phyloP scores from a whole-genome alignment of 2,329 filamentous ascomycete species.

The Aspergillus luchuensis region DNA sequence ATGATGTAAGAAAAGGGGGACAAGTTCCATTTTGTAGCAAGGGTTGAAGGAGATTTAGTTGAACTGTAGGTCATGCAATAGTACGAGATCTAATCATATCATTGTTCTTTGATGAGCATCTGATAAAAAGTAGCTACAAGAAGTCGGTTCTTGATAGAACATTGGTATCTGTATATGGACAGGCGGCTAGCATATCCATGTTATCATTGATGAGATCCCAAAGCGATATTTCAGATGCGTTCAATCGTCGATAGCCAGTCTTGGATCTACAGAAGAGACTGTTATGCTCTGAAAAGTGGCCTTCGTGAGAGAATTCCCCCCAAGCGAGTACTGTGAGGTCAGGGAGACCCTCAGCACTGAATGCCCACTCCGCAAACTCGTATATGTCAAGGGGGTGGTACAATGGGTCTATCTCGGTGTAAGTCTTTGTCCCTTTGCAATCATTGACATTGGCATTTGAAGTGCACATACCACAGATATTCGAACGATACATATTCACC shows the following conservation, averaged over 20 bases:
- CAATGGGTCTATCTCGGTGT: neutral
- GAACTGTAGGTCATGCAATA: too few relatives aligned
- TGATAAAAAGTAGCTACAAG: too few relatives aligned
- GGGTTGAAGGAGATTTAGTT: too few relatives aligned
- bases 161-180: neutral
- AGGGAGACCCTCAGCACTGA: slow-evolving; percentile 4
- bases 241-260: neutral
- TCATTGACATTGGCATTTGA: neutral
- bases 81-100: too few relatives aligned
- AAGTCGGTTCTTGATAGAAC: too few relatives aligned
- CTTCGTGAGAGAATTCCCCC: slow-evolving; percentile 5
- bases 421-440: neutral
- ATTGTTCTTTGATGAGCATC: too few relatives aligned
- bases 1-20: too few relatives aligned
- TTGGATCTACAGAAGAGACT: neutral
- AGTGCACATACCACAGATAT: neutral
- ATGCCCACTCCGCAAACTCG: slow-evolving; percentile 5
- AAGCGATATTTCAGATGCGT: neutral
- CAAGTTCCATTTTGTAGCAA: too few relatives aligned
- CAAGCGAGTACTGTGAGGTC: neutral
- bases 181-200: neutral
- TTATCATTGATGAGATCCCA: neutral
- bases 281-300: neutral
- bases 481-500: too few relatives aligned
- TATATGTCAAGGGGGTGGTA: neutral